These are phyloP conservation scores for Talaromyces sp. DNA, from an alignment of 2,329 filamentous ascomycete species.

Conservation along the genomic window DNA sequence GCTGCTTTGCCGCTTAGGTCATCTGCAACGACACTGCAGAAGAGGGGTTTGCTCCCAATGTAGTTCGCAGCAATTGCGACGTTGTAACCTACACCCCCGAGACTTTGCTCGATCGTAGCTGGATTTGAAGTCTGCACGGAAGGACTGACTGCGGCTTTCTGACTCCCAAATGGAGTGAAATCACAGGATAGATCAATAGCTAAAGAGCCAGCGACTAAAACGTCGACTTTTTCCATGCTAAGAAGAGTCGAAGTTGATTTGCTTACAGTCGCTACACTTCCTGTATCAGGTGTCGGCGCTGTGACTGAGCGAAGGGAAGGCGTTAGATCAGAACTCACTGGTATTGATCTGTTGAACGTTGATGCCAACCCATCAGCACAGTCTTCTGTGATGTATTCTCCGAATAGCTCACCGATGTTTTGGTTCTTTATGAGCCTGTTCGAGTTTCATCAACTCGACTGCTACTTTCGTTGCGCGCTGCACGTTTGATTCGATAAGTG, in stretches of 20 bases:
- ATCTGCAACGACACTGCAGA: constrained; percentile 76
- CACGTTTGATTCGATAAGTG: constrained; percentile 63
- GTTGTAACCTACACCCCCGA: constrained; percentile 90
- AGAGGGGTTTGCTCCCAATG: constrained; percentile 59
- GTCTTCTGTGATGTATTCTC: constrained; percentile 21
- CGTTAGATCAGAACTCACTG: constrained; percentile 22
- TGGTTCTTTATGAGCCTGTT: constrained; percentile 30
- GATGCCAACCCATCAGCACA: constrained; percentile 32
- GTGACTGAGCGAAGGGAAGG: constrained; percentile 19
- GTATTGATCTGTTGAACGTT: constrained; percentile 33
- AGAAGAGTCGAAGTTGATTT: constrained; percentile 5
- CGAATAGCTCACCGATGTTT: constrained; percentile 36
- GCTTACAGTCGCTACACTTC: background rate
- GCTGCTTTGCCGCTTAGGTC: constrained; percentile 73
- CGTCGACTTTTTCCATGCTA: constrained; percentile 47
- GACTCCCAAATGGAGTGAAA: constrained; percentile 50
- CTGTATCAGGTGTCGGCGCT: constrained; percentile 17
- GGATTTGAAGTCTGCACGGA: constrained; percentile 77
- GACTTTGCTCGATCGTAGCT: constrained; percentile 69
- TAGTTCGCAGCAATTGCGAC: constrained; percentile 78
- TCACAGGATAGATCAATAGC: constrained; percentile 86
- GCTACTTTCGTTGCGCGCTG: constrained; percentile 60
- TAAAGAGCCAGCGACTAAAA: constrained; percentile 87
- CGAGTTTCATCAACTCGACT: constrained; percentile 55
- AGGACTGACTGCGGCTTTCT: constrained; percentile 30